Base-by-base conservation (phyloP, 192 early-diverging fungal species). In the Allomyces arbusculus region DNA sequence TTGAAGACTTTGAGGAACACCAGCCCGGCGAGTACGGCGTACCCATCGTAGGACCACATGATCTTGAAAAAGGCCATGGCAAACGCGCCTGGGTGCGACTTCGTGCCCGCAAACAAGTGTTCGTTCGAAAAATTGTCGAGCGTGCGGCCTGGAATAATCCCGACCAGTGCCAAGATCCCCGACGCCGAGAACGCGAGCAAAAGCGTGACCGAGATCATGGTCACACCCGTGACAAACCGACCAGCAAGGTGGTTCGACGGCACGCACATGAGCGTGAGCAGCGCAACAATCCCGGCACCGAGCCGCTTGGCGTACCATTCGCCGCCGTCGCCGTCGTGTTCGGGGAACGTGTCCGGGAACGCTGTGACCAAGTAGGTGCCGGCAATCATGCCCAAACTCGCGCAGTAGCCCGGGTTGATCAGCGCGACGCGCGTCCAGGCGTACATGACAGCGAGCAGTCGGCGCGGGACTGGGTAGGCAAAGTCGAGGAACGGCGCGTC, bases 221-320 rank as follows among this genome's bases (percentile, higher is more conserved):
- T 88, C 65, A 91, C 77, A 1, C 84, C 20, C 71, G 89, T 89
- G 65, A 86, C 85, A 9, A 89, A 78, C 40, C 84, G 76, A 45
- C 84, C 82, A 14, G 86, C 81, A 33, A 81, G 77, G 12, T 79
- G 74, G 12, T 84, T 79, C 24, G 82, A 85, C 63, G 84, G 67
- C n/a, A 79, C 81, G 74, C 88, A 87, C 40, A 88, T 73, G n/a
- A 77, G 66, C 11, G 84, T 76, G 63, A 80, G 82, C 6, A 74
- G 71, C 5, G 82, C 73, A 0, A 83, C 87, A 9, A 89, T 66
- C 10, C 69, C 79, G 16, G 79, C 72, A 25, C 70, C 74, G 10
- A 69, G 66, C 65, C 74, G 24, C 23, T 62, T 62, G 62, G 22
- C 23, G 44, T 64, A 61, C 14, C 20, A 25, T 23, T 64, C 61